These are phyloP conservation scores for Phytophthora fragariaefolia DNA, from an alignment of 352 stramenopile species.

Conservation along the genomic window DNA sequence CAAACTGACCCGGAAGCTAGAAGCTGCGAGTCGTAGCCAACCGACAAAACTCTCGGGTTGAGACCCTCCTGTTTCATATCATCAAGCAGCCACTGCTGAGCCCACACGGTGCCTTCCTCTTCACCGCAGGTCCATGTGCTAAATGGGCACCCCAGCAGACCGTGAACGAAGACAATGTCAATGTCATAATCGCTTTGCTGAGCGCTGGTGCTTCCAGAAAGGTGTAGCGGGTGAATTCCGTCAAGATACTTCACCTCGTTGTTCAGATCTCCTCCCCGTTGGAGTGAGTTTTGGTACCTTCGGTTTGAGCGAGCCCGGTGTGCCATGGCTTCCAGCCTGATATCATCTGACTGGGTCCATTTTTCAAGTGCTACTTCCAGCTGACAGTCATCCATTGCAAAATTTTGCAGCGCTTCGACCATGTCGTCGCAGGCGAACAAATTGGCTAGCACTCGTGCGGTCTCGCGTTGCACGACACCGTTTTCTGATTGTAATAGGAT, in stretches of 20 bases:
- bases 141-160: conserved; percentile 78
- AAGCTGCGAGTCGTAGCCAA: conserved; percentile 86
- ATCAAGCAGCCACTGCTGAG: conserved; percentile 68
- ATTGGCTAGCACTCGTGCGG: conserved; percentile 69
- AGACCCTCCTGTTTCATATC: conserved; percentile 64
- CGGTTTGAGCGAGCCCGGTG: conserved; percentile 67
- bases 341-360: conserved; percentile 56
- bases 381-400: conserved; percentile 47
- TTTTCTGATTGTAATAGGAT: conserved; percentile 53
- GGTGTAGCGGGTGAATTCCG: conserved; percentile 73
- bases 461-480: conserved; percentile 59
- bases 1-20: conserved; percentile 77
- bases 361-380: conserved; percentile 47
- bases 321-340: conserved; percentile 56
- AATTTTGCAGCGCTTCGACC: conserved; percentile 38
- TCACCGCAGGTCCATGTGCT: conserved; percentile 82
- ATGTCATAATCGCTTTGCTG: conserved; percentile 61
- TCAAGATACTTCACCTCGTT: conserved; percentile 69
- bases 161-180: conserved; percentile 86
- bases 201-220: conserved; percentile 33
- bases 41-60: conserved; percentile 74
- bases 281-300: conserved; percentile 49
- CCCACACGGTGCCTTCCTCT: conserved; percentile 67
- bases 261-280: conserved; percentile 2
- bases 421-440: conserved; percentile 66